Percentiles rank a stretch among this genome's conserved stretches.
Evolutionary conservation across 2,329 filamentous ascomycete genomes (phyloP).

Genomic region (Aspergillus aculeatus): DNA sequence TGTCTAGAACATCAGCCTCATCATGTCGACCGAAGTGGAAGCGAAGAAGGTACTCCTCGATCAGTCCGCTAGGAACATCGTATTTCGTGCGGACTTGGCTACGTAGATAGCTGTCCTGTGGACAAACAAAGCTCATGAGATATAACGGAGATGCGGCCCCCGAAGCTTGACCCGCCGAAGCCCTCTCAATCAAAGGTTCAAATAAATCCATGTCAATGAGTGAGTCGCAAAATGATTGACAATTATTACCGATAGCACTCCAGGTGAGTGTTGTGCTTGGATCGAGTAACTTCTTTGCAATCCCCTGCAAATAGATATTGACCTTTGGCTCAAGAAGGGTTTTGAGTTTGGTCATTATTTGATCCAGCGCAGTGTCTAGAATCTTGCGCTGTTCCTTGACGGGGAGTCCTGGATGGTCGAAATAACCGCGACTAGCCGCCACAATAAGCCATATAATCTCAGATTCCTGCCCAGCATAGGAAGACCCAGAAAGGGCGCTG

Average conservation of each 20-base stretch:
- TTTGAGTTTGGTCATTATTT: conserved; percentile 20
- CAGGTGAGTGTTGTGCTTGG: conserved; percentile 30
- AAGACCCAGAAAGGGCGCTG: conserved; percentile 20
- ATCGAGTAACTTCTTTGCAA: conserved; percentile 30
- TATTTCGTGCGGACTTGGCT: conserved; percentile 34
- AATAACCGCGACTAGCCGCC: not conserved
- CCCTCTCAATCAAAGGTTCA: conserved; percentile 25
- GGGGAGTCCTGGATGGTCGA: conserved; percentile 3
- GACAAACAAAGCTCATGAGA: conserved; percentile 44
- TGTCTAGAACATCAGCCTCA: conserved; percentile 47
- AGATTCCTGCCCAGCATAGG: no score
- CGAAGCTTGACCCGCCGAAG: conserved; percentile 5
- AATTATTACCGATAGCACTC: conserved; percentile 37
- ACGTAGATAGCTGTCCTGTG: conserved; percentile 23
- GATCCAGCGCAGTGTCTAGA: not conserved
- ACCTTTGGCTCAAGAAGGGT: conserved; percentile 24
- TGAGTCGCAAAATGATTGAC: conserved; percentile 40
- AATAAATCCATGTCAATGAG: conserved; percentile 36
- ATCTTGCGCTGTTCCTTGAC: not conserved
- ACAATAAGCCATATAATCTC: conserved; percentile 23
- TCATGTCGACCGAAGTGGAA: conserved; percentile 43
- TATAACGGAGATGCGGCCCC: conserved; percentile 26
- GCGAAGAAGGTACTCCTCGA: conserved; percentile 45
- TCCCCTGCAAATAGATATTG: conserved; percentile 31
- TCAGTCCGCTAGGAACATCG: conserved; percentile 42